A percentile compares a stretch with the other conserved stretches of the same genome.
These are phyloP conservation scores for Sporisorium graminicola DNA, from an alignment of 1,284 basidiomycete genomes.

Conservation along the genomic window DNA sequence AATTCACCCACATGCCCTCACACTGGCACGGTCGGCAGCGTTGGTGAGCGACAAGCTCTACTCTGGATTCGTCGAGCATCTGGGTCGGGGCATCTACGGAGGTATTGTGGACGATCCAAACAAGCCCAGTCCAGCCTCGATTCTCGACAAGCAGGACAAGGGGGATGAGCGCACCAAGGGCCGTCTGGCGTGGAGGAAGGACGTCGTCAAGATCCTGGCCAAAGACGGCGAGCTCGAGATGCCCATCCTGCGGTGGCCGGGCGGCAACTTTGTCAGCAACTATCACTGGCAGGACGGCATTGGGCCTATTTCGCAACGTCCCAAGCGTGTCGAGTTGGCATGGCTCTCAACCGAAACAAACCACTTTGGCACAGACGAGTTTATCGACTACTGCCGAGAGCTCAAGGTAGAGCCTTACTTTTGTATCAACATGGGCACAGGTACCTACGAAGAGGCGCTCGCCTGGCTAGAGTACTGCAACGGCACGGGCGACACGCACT, in stretches of 20 bases:
- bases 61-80: constrained; percentile 58
- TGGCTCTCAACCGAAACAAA: constrained; percentile 78
- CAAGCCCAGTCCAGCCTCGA: constrained; percentile 67
- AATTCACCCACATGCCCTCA: constrained; percentile 33
- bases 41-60: constrained; percentile 51
- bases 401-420: constrained; percentile 75
- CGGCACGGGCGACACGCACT: constrained; percentile 73
- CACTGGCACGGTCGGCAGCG: constrained; percentile 20
- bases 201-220: constrained; percentile 74
- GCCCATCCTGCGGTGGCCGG: constrained; percentile 77
- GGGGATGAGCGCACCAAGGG: constrained; percentile 59
- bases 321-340: constrained; percentile 76
- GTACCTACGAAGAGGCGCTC: constrained; percentile 77
- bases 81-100: constrained; percentile 76
- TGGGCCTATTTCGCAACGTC: constrained; percentile 74
- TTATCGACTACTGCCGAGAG: constrained; percentile 73
- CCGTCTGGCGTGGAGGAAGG: constrained; percentile 74
- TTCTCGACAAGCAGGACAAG: constrained; percentile 60
- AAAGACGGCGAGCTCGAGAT: constrained; percentile 73
- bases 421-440: constrained; percentile 78
- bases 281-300: constrained; percentile 80
- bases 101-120: constrained; percentile 74
- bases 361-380: constrained; percentile 77
- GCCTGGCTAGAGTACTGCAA: constrained; percentile 80
- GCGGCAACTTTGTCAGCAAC: constrained; percentile 74